Base-by-base conservation (phyloP, 352 stramenopile species). In the Vaucheria bursata region DNA sequence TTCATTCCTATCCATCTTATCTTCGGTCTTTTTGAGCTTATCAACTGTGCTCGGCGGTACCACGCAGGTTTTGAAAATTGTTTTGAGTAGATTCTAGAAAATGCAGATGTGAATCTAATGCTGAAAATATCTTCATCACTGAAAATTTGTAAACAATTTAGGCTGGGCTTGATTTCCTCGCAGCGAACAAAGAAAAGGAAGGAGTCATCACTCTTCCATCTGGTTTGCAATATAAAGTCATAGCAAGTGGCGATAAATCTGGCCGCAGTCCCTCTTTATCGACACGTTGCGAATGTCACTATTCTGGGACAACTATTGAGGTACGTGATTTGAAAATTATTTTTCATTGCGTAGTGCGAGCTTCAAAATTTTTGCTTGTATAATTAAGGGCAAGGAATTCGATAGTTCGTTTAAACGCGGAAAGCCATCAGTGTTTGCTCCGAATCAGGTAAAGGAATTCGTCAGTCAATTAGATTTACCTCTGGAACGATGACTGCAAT, bases 311-410 rank as follows among this genome's bases (percentile, higher is more conserved):
- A 31, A 68, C 53, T 2, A 68, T 68, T 34, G 37, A 68, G 53
- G 53, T 7, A 68, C 7, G 53, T 59, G 2, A n/a, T n/a, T n/a
- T n/a, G 39, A 5, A 12, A 5, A 50, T 5, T 50, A 12, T 50
- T 5, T 12, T 50, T 50, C 39, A 50, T 50, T 50, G 39, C 39
- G 5, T 50, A 50, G 5, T 50, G 5, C 39, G 39, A 50, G 39
- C n/a, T n/a, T n/a, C n/a, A n/a, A n/a, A n/a, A n/a, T n/a, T n/a
- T n/a, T n/a, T n/a, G n/a, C n/a, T n/a, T n/a, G n/a, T n/a, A n/a
- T n/a, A n/a, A n/a, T n/a, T n/a, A 29, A 97, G 85, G 95, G 95
- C 71, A 95, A 90, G 78, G 93, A 97, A 82, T 99, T 99, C 84
- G 95, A 99, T 87, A 97, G 91, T 73, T 97, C 91, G 37, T 88